A percentile compares a stretch with the other conserved stretches of the same genome.
phyloP scores from a whole-genome alignment of 306 rosid species.

The Prunus salicina region DNA sequence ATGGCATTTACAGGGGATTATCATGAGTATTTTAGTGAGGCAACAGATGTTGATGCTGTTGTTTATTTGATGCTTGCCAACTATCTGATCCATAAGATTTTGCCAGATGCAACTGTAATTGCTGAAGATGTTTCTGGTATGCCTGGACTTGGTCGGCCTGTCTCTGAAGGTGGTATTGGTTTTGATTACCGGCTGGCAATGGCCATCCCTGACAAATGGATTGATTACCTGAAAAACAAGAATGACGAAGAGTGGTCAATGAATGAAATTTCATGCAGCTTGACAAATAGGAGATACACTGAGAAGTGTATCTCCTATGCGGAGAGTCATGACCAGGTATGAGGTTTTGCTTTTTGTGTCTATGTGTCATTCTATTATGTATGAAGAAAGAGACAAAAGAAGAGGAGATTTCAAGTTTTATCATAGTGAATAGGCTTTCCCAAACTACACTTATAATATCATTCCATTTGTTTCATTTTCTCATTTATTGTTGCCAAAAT shows the following conservation, averaged over 20 bases:
- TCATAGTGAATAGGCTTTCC: conserved; percentile 6
- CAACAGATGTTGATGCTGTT: conserved; percentile 85
- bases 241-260: conserved; percentile 75
- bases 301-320: conserved; percentile 93
- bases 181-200: conserved; percentile 91
- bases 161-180: conserved; percentile 76
- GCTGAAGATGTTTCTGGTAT: conserved; percentile 99
- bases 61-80: conserved; percentile 95
- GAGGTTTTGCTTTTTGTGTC: conserved; percentile 16
- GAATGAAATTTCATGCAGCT: conserved; percentile 65
- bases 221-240: conserved; percentile 86
- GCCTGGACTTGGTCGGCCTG: conserved; percentile 85
- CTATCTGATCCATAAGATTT: conserved; percentile 54
- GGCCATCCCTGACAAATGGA: conserved; percentile 97
- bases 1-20: conserved; percentile 73
- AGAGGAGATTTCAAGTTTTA: not conserved
- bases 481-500: not conserved
- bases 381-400: not conserved
- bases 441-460: not conserved
- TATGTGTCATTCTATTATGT: not conserved
- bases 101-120: conserved; percentile 81
- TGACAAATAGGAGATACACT: conserved; percentile 90
- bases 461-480: not conserved
- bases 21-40: conserved; percentile 83
- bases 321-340: conserved; percentile 98